Evolutionary conservation across 2,329 filamentous ascomycete genomes (phyloP).

Genomic region (Fusarium coicis): DNA sequence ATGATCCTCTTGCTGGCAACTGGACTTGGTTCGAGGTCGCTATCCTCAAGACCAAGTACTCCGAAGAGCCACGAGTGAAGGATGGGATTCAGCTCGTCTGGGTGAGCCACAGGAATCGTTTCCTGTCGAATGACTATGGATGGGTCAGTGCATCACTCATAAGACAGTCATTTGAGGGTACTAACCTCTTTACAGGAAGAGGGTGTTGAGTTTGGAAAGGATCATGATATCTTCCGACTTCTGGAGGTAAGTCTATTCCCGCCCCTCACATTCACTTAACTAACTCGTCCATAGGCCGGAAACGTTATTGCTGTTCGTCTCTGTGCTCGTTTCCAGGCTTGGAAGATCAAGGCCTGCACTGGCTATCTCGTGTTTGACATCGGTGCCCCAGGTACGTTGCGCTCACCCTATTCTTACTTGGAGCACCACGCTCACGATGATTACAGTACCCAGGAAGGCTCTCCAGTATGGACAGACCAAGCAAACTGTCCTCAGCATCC

Average conservation of each 20-base stretch:
- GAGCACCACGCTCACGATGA: too few species aligned
- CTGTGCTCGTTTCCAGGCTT: background rate
- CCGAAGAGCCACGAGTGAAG: background rate
- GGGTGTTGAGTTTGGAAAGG: background rate
- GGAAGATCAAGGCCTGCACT: background rate
- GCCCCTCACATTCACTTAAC: background rate
- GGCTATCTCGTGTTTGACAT: background rate
- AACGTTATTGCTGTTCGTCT: background rate
- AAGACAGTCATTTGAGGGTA: background rate
- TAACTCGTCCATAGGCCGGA: background rate
- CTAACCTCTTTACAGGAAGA: background rate
- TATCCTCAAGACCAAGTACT: background rate
- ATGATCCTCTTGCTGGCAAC: background rate
- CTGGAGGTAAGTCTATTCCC: background rate
- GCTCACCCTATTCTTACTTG: too few species aligned
- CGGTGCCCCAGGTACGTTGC: background rate
- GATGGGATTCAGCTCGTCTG: background rate
- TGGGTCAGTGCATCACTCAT: background rate
- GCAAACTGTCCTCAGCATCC: background rate
- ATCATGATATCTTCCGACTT: background rate
- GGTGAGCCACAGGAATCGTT: background rate
- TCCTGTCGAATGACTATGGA: background rate
- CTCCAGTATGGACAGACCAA: background rate
- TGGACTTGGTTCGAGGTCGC: background rate
- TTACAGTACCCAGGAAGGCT: background rate